Conservation (phyloP, 2,329 filamentous ascomycete species). For the Verticillium alfalfae region DNA sequence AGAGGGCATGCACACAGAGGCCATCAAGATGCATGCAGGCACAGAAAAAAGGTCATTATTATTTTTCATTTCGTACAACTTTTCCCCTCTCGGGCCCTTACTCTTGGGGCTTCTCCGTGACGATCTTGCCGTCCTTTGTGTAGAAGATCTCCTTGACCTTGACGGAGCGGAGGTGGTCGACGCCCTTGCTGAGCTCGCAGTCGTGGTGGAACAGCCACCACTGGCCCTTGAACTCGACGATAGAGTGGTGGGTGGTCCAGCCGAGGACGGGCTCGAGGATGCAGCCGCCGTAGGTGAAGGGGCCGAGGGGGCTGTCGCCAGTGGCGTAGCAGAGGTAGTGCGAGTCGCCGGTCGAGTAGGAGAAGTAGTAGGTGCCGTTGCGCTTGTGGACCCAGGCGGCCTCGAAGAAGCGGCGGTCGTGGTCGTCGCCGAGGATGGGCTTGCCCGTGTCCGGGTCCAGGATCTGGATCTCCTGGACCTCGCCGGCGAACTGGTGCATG, state of each 20-base stretch:
- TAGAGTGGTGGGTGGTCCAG: conserved; percentile 79
- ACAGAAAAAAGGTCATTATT: background rate
- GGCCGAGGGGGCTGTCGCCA: conserved; percentile 59
- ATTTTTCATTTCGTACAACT: background rate
- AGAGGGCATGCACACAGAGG: too few relatives aligned
- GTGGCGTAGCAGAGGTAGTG: conserved; percentile 69
- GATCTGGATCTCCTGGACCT: conserved; percentile 57
- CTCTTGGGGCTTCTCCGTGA: conserved; percentile 29
- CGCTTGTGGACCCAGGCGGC: conserved; percentile 76
- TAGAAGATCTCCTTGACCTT: conserved; percentile 74
- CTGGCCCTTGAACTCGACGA: conserved; percentile 65
- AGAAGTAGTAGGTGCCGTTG: conserved; percentile 66
- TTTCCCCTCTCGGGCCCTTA: background rate
- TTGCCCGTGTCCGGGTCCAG: conserved; percentile 55
- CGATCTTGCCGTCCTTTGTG: conserved; percentile 58
- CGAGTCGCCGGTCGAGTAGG: conserved; percentile 73
- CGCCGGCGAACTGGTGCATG: conserved; percentile 56
- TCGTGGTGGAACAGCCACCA: conserved; percentile 79
- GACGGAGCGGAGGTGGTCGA: conserved; percentile 66
- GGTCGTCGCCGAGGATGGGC: conserved; percentile 60
- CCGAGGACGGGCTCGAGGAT: conserved; percentile 72
- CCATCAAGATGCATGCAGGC: too few relatives aligned
- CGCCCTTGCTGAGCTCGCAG: conserved; percentile 60
- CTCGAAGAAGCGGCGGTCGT: conserved; percentile 73
- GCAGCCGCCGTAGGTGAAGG: conserved; percentile 66